Evolutionary conservation across 495 filamentous ascomycete species (phyloP).

Genomic region (Hypoxylon subgilvum): DNA sequence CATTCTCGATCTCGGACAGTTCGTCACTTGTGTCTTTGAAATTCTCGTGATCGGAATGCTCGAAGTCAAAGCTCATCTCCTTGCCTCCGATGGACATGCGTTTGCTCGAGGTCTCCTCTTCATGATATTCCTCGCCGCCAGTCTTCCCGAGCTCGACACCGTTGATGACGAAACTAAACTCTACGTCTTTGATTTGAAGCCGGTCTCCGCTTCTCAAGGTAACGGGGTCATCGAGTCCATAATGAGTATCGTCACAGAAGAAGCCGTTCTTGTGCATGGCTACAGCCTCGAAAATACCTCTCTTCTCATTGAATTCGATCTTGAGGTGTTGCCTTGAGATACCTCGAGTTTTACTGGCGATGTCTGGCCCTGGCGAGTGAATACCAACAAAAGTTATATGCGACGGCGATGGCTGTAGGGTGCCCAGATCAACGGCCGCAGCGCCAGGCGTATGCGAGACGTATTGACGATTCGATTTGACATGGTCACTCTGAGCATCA

Average conservation of each 20-base stretch:
- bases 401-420: conserved; percentile 62
- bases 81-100: conserved; percentile 61
- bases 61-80: conserved; percentile 69
- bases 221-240: conserved; percentile 64
- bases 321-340: conserved; percentile 88
- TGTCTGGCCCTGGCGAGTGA: conserved; percentile 69
- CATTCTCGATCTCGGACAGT: conserved; percentile 42
- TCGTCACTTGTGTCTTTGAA: conserved; percentile 60
- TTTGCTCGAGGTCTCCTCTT: conserved; percentile 49
- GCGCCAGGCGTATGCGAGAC: conserved; percentile 58
- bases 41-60: conserved; percentile 62
- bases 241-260: conserved; percentile 77
- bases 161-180: conserved; percentile 75
- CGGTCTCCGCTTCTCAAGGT: conserved; percentile 72
- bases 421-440: conserved; percentile 56
- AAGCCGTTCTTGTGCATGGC: conserved; percentile 86
- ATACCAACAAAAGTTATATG: conserved; percentile 80
- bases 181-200: conserved; percentile 80
- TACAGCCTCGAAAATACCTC: conserved; percentile 76
- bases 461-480: conserved; percentile 53
- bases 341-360: conserved; percentile 66
- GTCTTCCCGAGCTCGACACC: conserved; percentile 73
- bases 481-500: conserved; percentile 40
- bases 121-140: conserved; percentile 61
- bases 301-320: conserved; percentile 79